Conservation (phyloP, 2,329 filamentous ascomycete genomes). For the Apiospora phragmitis region DNA sequence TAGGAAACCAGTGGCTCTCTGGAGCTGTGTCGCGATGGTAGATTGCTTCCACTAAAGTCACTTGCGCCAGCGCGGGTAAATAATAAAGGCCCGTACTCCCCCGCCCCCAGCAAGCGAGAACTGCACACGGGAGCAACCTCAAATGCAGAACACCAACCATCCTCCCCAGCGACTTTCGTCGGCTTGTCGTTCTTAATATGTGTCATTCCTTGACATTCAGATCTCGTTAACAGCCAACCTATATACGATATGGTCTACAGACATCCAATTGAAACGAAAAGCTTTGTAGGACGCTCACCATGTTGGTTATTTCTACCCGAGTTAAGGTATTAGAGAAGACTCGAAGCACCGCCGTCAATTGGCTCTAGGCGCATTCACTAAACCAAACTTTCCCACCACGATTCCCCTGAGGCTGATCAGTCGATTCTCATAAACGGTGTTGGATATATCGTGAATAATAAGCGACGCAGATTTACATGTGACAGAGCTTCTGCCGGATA, state of each 20-base stretch:
- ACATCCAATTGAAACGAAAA: neutral
- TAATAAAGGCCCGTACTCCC: neutral
- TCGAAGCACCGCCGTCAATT: neutral
- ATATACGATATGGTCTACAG: no score
- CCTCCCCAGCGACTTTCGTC: neutral
- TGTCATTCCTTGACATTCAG: neutral
- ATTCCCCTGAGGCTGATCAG: neutral
- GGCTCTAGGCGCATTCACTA: neutral
- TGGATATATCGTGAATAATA: neutral
- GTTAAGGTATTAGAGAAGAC: neutral
- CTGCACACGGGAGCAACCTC: no score
- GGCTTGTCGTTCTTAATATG: neutral
- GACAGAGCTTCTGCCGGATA: neutral
- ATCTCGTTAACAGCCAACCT: neutral
- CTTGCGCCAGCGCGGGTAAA: neutral
- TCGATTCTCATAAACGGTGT: neutral
- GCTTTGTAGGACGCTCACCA: neutral
- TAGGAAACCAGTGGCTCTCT: neutral
- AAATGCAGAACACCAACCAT: neutral
- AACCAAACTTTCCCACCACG: neutral
- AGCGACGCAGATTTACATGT: neutral
- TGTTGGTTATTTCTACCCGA: neutral
- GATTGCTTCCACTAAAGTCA: no score
- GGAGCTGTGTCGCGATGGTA: neutral
- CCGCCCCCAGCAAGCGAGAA: neutral